A percentile compares a stretch with the other conserved stretches of the same genome.
phyloP scores from a whole-genome alignment of 805 yeast species.

The Candida michaelii region DNA sequence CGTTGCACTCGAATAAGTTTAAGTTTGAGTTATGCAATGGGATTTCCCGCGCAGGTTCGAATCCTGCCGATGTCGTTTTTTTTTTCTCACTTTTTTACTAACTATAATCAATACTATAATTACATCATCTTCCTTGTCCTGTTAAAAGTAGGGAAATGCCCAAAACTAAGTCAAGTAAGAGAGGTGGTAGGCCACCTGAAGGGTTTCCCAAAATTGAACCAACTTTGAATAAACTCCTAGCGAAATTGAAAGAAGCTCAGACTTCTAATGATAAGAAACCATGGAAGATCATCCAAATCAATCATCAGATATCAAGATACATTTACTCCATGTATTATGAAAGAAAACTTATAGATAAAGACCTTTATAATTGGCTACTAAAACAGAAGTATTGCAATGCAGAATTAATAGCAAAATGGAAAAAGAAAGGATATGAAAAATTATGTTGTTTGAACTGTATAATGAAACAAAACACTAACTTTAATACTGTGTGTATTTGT shows the following conservation, averaged over 20 bases:
- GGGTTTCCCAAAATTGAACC: conserved; percentile 72
- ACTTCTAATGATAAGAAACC: conserved; percentile 49
- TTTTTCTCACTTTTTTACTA: conserved; percentile 1
- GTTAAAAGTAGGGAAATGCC: conserved; percentile 45
- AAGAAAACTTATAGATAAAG: conserved; percentile 62
- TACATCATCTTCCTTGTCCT: too few relatives aligned
- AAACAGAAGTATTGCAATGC: conserved; percentile 66
- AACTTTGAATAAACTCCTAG: conserved; percentile 58
- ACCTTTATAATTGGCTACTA: conserved; percentile 72
- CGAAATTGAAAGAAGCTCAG: conserved; percentile 54
- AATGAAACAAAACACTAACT: conserved; percentile 57
- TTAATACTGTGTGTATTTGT: conserved; percentile 76
- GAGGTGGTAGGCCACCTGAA: conserved; percentile 61
- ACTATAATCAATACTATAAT: too few relatives aligned
- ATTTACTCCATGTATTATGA: conserved; percentile 72
- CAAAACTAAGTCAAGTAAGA: conserved; percentile 36
- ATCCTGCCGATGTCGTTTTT: conserved; percentile 45
- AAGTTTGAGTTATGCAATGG: conserved; percentile 32
- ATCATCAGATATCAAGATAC: conserved; percentile 75
- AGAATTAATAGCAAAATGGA: conserved; percentile 77
- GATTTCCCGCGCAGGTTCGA: conserved; percentile 48
- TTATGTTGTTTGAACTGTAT: conserved; percentile 84
- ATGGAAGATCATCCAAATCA: conserved; percentile 70
- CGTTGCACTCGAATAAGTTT: conserved; percentile 37
- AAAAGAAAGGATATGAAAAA: conserved; percentile 80